Evolutionary conservation across 345 rosid species (phyloP).

Genomic region (Zanthoxylum bungeanum): DNA sequence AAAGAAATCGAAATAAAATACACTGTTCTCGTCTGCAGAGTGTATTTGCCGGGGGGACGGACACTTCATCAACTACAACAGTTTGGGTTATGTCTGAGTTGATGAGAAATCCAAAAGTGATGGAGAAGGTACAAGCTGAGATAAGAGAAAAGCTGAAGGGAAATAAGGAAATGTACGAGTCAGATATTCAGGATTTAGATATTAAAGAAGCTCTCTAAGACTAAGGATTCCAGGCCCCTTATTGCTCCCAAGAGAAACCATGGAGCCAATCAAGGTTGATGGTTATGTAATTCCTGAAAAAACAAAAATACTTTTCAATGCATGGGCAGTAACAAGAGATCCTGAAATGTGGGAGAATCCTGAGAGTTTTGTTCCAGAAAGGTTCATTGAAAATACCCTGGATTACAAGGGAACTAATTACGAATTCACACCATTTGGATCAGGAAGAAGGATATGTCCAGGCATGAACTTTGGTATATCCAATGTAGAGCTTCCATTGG

Average conservation of each 20-base stretch:
- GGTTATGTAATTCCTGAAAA: constrained; percentile 2
- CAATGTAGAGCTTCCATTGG: constrained; percentile 2
- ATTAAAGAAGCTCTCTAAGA: constrained; percentile 5
- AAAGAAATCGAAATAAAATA: too few relatives aligned
- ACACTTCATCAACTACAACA: constrained; percentile 5
- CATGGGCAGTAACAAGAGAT: constrained; percentile 8
- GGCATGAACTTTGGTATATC: constrained; percentile 5
- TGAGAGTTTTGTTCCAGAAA: constrained; percentile 8
- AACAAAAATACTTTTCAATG: constrained; percentile 1
- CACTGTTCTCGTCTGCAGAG: background rate
- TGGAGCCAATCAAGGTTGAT: constrained; percentile 2
- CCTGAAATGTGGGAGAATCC: constrained; percentile 3
- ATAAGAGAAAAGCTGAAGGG: constrained; percentile 3
- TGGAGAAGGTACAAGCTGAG: background rate
- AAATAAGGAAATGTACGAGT: background rate
- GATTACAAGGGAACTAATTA: constrained; percentile 5
- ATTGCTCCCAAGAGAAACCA: constrained; percentile 6
- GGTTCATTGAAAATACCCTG: background rate
- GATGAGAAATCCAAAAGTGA: constrained; percentile 1
- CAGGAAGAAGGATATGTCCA: constrained; percentile 6
- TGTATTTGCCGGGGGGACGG: constrained; percentile 1
- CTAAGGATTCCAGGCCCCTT: background rate
- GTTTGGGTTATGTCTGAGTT: background rate
- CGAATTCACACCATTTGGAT: constrained; percentile 8
- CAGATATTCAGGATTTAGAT: constrained; percentile 4